A percentile compares a stretch with the other conserved stretches of the same genome.
Evolutionary conservation across 495 filamentous ascomycete species (phyloP).

Genomic region (Aspergillus panamensis): DNA sequence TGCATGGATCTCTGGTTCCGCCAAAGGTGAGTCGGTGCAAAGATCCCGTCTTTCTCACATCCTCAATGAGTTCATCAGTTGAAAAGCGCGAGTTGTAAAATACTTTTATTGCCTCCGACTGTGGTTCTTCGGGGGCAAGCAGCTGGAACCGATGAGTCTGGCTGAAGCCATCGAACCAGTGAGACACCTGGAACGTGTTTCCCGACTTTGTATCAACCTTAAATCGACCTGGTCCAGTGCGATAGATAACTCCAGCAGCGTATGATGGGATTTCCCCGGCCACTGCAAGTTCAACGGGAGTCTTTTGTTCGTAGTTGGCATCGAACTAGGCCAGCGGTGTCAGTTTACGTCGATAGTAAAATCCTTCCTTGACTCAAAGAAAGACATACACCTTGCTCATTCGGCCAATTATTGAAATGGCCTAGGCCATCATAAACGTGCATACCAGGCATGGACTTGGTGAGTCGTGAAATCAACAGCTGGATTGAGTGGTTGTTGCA

Average conservation of each 20-base stretch:
- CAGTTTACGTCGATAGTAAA: neutral
- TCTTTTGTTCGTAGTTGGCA: slow-evolving; percentile 44
- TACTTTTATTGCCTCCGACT: slow-evolving; percentile 38
- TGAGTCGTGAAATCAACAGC: neutral
- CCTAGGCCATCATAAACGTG: neutral
- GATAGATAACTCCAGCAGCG: slow-evolving; percentile 61
- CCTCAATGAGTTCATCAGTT: slow-evolving; percentile 52
- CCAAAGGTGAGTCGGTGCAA: slow-evolving; percentile 53
- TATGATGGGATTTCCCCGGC: slow-evolving; percentile 50
- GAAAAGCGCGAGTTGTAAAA: slow-evolving; percentile 71
- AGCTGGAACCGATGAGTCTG: slow-evolving; percentile 74
- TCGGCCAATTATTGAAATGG: slow-evolving; percentile 36
- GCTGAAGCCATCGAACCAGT: slow-evolving; percentile 83
- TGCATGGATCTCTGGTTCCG: slow-evolving; percentile 63
- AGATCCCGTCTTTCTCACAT: slow-evolving; percentile 51
- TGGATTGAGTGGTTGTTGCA: neutral
- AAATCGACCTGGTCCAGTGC: slow-evolving; percentile 65
- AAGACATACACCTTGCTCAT: slow-evolving; percentile 29
- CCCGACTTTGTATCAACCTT: slow-evolving; percentile 54
- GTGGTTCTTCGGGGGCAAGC: slow-evolving; percentile 23
- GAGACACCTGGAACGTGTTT: slow-evolving; percentile 52
- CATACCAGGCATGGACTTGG: slow-evolving; percentile 3
- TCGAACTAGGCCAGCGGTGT: slow-evolving; percentile 40
- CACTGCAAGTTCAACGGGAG: slow-evolving; percentile 48
- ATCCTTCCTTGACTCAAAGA: neutral